Base-by-base conservation (phyloP, 2,329 filamentous ascomycete genomes). In the Colletotrichum sp. region DNA sequence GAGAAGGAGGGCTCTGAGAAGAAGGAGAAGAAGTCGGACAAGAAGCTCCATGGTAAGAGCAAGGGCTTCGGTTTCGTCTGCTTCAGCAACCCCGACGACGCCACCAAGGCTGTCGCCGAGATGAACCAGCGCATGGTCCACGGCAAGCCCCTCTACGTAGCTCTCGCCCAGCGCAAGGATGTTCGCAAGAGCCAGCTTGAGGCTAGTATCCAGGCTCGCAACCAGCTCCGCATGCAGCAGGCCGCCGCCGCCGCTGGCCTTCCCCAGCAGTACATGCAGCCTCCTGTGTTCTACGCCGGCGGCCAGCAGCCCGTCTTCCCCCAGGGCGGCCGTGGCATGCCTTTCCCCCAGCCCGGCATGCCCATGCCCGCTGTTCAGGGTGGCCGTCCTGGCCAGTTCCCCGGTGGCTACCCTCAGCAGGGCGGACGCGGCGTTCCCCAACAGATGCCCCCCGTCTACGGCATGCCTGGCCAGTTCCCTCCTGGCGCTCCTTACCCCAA, bases 81-180 rank as follows among this genome's bases (percentile, higher is more conserved):
- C 94, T 99, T 99, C 90, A 97, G 95, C 92, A 98, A 98, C 91
- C 96, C 97, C 76, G 97, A 99, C 82, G 97, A 99, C 86, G 97
- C 97, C 79, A 98, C 96, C 88, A 98, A 98, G 92, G 97, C 97
- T 79, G 96, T 99, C 78, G 96, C 96, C 76, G 97, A 99, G 87
- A 98, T 98, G 95, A 99, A 99, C 91, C 96, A 98, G 91, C 96
- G 97, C 87, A 99, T 99, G 97, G 91, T 98, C 80, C 94, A 96
- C 86, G 92, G 92, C 89, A 99, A 99, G 93, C 97, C 97, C 73
- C 91, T 99, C 76, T 99, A 99, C 84, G 97, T 99, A 82, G 97
- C 97, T 81, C 92, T 99, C 79, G 97, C 97, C 78, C 97, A 99
- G 91, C 96, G 97, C 88, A 99, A 99, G 93, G 97, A 99, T 87